Base-by-base conservation (phyloP, 768 basidiomycete genomes). In the Pisolithus orientalis region DNA sequence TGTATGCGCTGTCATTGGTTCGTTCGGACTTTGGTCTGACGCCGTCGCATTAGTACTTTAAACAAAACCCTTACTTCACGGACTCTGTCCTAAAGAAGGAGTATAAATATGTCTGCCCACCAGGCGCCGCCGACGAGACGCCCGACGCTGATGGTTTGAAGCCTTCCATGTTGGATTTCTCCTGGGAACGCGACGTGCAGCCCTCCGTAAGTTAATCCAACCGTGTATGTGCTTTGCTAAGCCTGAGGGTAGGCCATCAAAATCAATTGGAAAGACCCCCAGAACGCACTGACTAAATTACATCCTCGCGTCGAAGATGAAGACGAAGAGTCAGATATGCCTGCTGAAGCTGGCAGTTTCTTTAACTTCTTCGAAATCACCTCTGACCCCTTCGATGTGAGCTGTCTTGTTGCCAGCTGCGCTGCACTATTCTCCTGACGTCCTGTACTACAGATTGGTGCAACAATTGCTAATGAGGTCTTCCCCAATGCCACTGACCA, bases 341-440 rank as follows among this genome's bases (percentile, higher is more conserved):
- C 77, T 39, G 74, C 79, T 25, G 90, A 93, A 46, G 70, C 77
- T 46, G 90, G 90, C 51, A 89, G 84, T 63, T 90, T 93, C 75
- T 93, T 93, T 79, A 90, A 91, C 72, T 85, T 87, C 64, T 91
- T 93, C 55, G 90, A 87, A 68, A 63, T 76, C 55, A 74, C 75
- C 10, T 63, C 72, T 38, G 90, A 91, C 62, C 77, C 80, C 13
- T 79, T 75, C 55, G 86, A 90, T 57, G 90, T 90, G 64, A 72
- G 80, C 69, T 21, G 24, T 10, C 34, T 45, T 47, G 1, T 11
- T 46, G 39, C 38, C 32, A 43, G 28, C 43, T 34, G 9, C 53
- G 45, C 31, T 29, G 42, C 32, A 32, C 31, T 21, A n/a, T 13
- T 14, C 13, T 34, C 16, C 50, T 28, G 29, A 49, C 25, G 1